Percentiles rank a stretch among this genome's conserved stretches.
phyloP scores from a whole-genome alignment of 768 basidiomycete genomes.

The Mycena haematopus region DNA sequence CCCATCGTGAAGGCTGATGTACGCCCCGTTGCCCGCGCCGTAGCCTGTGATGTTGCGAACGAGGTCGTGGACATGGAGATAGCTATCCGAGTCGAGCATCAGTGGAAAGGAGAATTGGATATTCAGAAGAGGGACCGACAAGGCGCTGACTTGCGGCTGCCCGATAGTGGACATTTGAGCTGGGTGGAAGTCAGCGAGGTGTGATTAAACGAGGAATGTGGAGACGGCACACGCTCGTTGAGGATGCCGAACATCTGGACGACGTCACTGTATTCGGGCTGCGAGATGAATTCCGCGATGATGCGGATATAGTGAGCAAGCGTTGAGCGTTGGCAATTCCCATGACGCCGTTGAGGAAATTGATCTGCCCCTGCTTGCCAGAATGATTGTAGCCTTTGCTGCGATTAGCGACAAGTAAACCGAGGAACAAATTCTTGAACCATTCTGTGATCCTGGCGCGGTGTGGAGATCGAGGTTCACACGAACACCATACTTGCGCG shows the following conservation, averaged over 20 bases:
- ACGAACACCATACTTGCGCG: slow-evolving; percentile 72
- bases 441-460: slow-evolving; percentile 66
- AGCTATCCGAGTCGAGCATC: neutral
- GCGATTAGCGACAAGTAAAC: neutral
- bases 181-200: neutral
- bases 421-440: slow-evolving; percentile 30
- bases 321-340: slow-evolving; percentile 64
- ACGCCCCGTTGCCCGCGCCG: slow-evolving; percentile 71
- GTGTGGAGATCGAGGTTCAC: slow-evolving; percentile 70
- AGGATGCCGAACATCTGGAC: slow-evolving; percentile 69
- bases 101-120: neutral
- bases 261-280: slow-evolving; percentile 73
- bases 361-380: slow-evolving; percentile 54
- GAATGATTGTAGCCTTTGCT: slow-evolving; percentile 44
- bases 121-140: neutral
- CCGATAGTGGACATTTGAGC: neutral
- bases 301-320: slow-evolving; percentile 79
- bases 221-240: slow-evolving; percentile 51
- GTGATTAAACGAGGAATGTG: neutral
- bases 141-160: neutral
- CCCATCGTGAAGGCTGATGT: slow-evolving; percentile 59
- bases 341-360: slow-evolving; percentile 64
- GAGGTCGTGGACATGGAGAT: slow-evolving; percentile 63
- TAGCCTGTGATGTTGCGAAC: slow-evolving; percentile 66
- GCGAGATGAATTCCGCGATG: slow-evolving; percentile 82